Conservation (phyloP, 2,329 filamentous ascomycete species). For the Calonectria montana region DNA sequence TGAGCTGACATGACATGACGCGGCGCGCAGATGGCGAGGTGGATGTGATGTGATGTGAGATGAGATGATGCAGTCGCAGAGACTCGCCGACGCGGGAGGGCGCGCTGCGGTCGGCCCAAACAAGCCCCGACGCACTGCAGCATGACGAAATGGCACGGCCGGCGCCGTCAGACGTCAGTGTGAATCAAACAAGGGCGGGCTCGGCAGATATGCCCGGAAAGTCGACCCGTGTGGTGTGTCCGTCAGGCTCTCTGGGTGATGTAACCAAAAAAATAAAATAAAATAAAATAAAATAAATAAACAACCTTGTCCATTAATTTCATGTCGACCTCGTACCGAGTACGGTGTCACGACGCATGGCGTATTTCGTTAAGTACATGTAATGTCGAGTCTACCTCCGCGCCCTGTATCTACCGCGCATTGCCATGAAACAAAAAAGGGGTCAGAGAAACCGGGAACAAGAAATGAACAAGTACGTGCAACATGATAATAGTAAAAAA, state of each 20-base stretch:
- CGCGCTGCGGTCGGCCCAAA: background rate
- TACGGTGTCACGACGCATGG: background rate
- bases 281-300: background rate
- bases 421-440: background rate
- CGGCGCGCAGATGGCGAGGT: background rate
- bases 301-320: background rate
- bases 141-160: background rate
- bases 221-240: background rate
- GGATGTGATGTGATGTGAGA: background rate
- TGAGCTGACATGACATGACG: background rate
- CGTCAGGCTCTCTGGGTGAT: background rate
- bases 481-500: background rate
- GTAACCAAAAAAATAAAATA: background rate
- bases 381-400: background rate
- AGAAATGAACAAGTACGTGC: constrained; percentile 18
- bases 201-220: background rate
- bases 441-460: background rate
- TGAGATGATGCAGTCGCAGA: background rate
- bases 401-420: background rate
- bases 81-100: background rate
- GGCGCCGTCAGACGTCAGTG: background rate
- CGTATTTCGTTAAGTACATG: background rate
- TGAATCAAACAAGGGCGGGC: background rate
- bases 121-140: background rate
- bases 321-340: background rate